A percentile compares a stretch with the other conserved stretches of the same genome.
These are phyloP conservation scores for Phoma sp. DNA, from an alignment of 2,329 filamentous ascomycete genomes.

Conservation along the genomic window DNA sequence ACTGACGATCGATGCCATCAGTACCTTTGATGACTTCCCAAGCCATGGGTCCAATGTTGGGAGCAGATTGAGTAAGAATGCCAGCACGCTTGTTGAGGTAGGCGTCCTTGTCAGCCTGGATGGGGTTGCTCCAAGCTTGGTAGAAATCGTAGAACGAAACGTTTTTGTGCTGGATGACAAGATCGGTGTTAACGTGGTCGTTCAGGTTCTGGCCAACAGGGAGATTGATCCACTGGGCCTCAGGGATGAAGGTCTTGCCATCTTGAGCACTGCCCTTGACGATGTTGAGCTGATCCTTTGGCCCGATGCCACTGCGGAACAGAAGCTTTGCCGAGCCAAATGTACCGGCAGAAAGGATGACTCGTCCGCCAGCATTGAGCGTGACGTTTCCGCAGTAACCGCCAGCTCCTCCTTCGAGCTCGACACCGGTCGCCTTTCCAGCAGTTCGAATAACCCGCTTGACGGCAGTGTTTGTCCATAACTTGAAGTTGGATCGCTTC, in stretches of 20 bases:
- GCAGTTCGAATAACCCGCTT: slow-evolving; percentile 69
- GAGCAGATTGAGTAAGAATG: slow-evolving; percentile 68
- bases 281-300: slow-evolving; percentile 55
- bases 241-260: slow-evolving; percentile 52
- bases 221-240: slow-evolving; percentile 58
- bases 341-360: slow-evolving; percentile 71
- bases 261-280: slow-evolving; percentile 54
- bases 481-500: slow-evolving; percentile 67
- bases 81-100: slow-evolving; percentile 60
- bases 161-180: slow-evolving; percentile 59
- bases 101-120: slow-evolving; percentile 47
- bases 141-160: slow-evolving; percentile 71
- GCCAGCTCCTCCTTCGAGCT: slow-evolving; percentile 68
- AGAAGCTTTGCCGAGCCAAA: slow-evolving; percentile 75
- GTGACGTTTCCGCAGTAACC: slow-evolving; percentile 67
- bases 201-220: slow-evolving; percentile 60
- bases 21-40: slow-evolving; percentile 64
- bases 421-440: slow-evolving; percentile 69
- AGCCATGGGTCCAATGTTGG: slow-evolving; percentile 69
- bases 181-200: slow-evolving; percentile 64
- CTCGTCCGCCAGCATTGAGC: slow-evolving; percentile 65
- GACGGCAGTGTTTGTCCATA: slow-evolving; percentile 72
- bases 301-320: slow-evolving; percentile 73
- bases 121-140: slow-evolving; percentile 60
- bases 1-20: slow-evolving; percentile 67